phyloP scores from a whole-genome alignment of 331 rosid species.

The Pyrus hybrid region DNA sequence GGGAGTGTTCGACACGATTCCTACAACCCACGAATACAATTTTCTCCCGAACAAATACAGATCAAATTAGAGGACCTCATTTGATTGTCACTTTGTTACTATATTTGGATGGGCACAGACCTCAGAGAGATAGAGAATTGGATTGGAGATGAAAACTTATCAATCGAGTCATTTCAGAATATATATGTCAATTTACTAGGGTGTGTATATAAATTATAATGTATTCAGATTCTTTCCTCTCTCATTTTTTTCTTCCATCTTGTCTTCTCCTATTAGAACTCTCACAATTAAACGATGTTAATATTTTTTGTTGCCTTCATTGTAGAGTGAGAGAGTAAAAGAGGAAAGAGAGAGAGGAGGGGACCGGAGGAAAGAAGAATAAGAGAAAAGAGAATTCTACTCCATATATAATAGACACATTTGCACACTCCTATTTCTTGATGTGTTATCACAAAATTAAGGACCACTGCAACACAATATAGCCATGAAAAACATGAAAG shows the following conservation, averaged over 20 bases:
- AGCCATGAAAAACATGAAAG: background rate
- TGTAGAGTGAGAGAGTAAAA: too few species aligned
- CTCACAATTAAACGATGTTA: too few species aligned
- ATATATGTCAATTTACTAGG: background rate
- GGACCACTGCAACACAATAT: background rate
- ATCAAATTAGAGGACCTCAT: background rate
- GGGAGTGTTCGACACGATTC: background rate
- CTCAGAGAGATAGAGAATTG: background rate
- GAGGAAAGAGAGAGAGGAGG: too few species aligned
- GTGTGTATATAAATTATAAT: too few species aligned
- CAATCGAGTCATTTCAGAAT: constrained; percentile 12
- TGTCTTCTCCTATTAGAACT: too few species aligned
- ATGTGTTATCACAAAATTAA: background rate
- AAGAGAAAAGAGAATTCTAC: too few species aligned
- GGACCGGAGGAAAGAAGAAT: too few species aligned
- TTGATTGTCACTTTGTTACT: background rate
- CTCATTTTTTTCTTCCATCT: too few species aligned
- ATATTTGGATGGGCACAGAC: background rate
- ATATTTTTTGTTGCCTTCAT: too few species aligned
- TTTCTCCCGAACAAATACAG: background rate
- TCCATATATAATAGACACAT: background rate
- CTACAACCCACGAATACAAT: background rate
- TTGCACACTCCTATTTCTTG: background rate
- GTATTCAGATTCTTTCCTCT: too few species aligned
- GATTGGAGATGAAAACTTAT: background rate